Percentiles rank a stretch among this genome's conserved stretches.
Evolutionary conservation across 306 rosid species (phyloP).

Genomic region (Glycine tomentella): DNA sequence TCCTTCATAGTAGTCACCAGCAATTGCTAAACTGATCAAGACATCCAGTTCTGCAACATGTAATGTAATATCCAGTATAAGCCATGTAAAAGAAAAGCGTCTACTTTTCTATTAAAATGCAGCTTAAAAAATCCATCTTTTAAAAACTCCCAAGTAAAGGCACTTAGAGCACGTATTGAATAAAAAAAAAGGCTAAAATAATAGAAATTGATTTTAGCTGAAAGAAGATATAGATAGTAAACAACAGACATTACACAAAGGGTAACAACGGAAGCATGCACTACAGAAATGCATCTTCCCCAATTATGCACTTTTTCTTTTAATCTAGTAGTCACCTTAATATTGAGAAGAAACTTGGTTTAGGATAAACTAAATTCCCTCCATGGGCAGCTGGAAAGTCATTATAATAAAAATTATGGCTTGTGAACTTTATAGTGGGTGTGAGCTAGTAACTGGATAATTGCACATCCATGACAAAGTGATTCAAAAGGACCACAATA

Average conservation of each 20-base stretch:
- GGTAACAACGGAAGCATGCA: background rate
- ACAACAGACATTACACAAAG: constrained; percentile 36
- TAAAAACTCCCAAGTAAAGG: constrained; percentile 23
- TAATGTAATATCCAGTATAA: constrained; percentile 48
- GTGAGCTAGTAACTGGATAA: constrained; percentile 2
- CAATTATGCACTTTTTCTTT: background rate
- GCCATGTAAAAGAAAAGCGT: constrained; percentile 35
- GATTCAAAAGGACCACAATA: constrained; percentile 17
- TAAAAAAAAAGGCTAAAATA: constrained; percentile 11
- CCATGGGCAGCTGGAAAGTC: constrained; percentile 28
- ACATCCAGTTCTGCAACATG: constrained; percentile 88
- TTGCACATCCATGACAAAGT: constrained; percentile 38
- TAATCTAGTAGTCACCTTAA: constrained; percentile 12
- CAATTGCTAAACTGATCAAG: constrained; percentile 88
- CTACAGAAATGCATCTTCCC: constrained; percentile 17
- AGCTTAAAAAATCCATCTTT: constrained; percentile 8
- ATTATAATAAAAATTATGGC: background rate
- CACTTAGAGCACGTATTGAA: background rate
- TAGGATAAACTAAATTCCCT: background rate
- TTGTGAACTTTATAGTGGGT: background rate
- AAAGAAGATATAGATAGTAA: constrained; percentile 23
- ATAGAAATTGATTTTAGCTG: constrained; percentile 26
- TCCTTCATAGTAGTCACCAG: constrained; percentile 86
- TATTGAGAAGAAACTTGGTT: constrained; percentile 37
- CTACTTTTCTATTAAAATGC: constrained; percentile 25